phyloP scores from a whole-genome alignment of 257 asterid genomes.

The Scutellaria barbata region DNA sequence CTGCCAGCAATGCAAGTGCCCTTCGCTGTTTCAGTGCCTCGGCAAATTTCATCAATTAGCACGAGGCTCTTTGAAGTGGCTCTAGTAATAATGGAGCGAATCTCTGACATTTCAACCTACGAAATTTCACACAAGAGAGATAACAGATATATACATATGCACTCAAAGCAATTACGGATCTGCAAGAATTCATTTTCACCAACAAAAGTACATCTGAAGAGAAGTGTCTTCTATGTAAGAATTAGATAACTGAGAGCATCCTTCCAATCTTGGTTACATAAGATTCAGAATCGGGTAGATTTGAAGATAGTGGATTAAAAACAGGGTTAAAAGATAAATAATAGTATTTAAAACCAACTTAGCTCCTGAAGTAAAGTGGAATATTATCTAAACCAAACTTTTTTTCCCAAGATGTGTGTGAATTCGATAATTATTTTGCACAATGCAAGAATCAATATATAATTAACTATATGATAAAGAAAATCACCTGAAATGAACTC shows the following conservation, averaged over 20 bases:
- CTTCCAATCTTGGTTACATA: not conserved
- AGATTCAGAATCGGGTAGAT: not conserved
- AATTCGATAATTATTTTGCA: too few species aligned
- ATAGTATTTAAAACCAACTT: too few species aligned
- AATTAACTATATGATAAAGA: not conserved
- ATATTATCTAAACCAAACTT: too few species aligned
- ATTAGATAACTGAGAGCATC: not conserved
- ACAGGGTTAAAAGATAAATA: not conserved
- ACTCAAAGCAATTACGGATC: not conserved
- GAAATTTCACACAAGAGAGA: not conserved
- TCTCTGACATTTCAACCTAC: slow-evolving; percentile 98
- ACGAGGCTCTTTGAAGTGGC: slow-evolving; percentile 92
- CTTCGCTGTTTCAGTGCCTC: slow-evolving; percentile 98
- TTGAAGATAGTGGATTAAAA: too few species aligned
- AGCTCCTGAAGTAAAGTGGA: too few species aligned
- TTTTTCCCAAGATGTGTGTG: too few species aligned
- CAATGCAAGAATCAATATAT: not conserved
- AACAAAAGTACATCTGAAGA: not conserved
- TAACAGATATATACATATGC: not conserved
- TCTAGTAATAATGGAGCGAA: slow-evolving; percentile 73
- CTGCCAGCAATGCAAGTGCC: slow-evolving; percentile 99
- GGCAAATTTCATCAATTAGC: slow-evolving; percentile 92
- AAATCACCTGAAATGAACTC: slow-evolving; percentile 94
- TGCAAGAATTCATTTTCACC: not conserved
- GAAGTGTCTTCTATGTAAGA: not conserved